Percentiles rank a stretch among this genome's conserved stretches.
phyloP scores from a whole-genome alignment of 192 early-diverging fungal genomes.

The Chytriomyces sp. region DNA sequence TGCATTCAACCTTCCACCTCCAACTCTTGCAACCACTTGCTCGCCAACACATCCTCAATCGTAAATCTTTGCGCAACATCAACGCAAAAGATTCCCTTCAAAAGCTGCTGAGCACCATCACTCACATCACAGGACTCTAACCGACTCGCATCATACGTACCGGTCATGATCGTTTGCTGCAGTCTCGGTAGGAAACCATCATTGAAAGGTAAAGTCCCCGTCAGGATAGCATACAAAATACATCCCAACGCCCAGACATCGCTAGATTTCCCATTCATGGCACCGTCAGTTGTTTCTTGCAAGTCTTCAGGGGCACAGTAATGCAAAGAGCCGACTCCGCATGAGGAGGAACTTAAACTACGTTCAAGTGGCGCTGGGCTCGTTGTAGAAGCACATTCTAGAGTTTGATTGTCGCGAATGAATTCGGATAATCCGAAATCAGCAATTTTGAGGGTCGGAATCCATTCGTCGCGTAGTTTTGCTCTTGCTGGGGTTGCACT shows the following conservation, averaged over 20 bases:
- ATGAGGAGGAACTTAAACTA: not conserved
- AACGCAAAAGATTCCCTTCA: conserved; percentile 61
- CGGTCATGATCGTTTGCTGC: conserved; percentile 71
- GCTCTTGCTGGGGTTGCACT: not conserved
- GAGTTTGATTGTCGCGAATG: conserved; percentile 9
- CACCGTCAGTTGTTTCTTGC: conserved; percentile 11
- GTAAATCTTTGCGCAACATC: conserved; percentile 61
- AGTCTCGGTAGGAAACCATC: conserved; percentile 77
- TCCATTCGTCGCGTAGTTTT: not conserved
- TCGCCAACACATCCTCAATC: conserved; percentile 58
- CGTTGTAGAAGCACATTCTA: not conserved
- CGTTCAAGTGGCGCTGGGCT: no score
- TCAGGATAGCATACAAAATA: conserved; percentile 73
- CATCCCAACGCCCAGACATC: conserved; percentile 85
- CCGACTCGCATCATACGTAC: conserved; percentile 58
- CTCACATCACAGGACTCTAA: conserved; percentile 32
- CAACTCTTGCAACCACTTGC: conserved; percentile 42
- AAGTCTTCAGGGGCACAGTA: conserved; percentile 80
- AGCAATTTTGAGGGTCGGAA: conserved; percentile 66
- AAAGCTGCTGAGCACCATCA: conserved; percentile 41
- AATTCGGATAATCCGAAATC: conserved; percentile 83
- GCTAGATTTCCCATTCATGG: conserved; percentile 44
- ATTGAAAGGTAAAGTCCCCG: conserved; percentile 75
- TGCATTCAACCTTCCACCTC: no score
- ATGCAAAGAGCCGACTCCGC: conserved; percentile 63